A percentile compares a stretch with the other conserved stretches of the same genome.
Evolutionary conservation across 2,329 filamentous ascomycete genomes (phyloP).

Genomic region (Lecanosticta acicola): DNA sequence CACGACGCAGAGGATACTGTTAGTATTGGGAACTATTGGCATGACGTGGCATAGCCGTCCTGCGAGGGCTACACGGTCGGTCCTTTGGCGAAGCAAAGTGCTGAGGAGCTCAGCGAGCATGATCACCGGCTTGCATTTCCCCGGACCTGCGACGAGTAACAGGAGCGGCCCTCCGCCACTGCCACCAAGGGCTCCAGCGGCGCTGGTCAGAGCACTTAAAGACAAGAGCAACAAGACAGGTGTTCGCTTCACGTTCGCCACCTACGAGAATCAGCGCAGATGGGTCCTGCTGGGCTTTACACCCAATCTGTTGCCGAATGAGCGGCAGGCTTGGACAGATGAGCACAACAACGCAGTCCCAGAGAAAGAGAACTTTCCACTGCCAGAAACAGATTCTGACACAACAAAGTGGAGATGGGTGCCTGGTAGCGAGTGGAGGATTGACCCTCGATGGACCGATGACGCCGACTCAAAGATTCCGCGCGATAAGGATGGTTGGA

Average conservation of each 20-base stretch:
- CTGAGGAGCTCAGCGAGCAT: conserved; percentile 64
- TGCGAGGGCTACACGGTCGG: conserved; percentile 73
- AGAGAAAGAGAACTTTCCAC: conserved; percentile 63
- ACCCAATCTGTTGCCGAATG: conserved; percentile 80
- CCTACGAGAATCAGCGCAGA: conserved; percentile 92
- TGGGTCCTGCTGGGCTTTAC: conserved; percentile 98
- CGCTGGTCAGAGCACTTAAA: conserved; percentile 34
- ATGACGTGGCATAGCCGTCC: conserved; percentile 90
- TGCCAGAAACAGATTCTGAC: conserved; percentile 61
- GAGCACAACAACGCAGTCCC: conserved; percentile 83
- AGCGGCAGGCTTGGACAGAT: conserved; percentile 88
- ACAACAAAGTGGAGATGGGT: conserved; percentile 74
- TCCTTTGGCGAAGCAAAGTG: conserved; percentile 81
- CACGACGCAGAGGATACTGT: conserved; percentile 74
- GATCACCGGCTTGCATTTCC: conserved; percentile 75
- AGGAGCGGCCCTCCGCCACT: conserved; percentile 22
- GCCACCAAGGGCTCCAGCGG: conserved; percentile 15
- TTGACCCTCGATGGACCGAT: conserved; percentile 65
- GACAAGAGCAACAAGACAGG: conserved; percentile 53
- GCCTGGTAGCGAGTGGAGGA: conserved; percentile 74
- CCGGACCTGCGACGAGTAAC: conserved; percentile 34
- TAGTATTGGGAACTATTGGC: conserved; percentile 79
- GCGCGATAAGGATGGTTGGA: conserved; percentile 71
- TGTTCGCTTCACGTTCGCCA: conserved; percentile 90
- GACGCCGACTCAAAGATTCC: conserved; percentile 27